These are phyloP conservation scores for Gaultheria prostrata DNA, from an alignment of 148 eudicot genomes.

Conservation along the genomic window DNA sequence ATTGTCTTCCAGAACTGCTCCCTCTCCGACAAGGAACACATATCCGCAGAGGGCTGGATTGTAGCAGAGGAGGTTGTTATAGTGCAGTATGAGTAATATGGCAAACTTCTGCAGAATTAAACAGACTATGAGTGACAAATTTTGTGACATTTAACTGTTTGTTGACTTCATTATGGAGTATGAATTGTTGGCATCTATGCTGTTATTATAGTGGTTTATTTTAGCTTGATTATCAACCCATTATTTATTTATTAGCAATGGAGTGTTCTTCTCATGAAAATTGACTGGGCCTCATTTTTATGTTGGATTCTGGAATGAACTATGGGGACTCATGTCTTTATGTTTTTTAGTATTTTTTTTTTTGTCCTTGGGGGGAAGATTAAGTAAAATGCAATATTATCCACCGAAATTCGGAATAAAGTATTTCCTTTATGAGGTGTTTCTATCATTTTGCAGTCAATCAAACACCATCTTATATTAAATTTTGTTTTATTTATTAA, in stretches of 20 bases:
- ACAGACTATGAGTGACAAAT: not conserved
- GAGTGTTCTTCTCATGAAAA: not conserved
- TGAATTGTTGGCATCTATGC: not conserved
- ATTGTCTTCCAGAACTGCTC: constrained; percentile 50
- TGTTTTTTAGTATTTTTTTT: no score
- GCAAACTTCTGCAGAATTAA: not conserved
- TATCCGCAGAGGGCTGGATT: constrained; percentile 47
- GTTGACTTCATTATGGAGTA: not conserved
- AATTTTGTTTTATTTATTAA: no score
- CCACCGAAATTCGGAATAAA: not conserved
- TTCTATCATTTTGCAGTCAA: not conserved
- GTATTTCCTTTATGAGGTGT: not conserved
- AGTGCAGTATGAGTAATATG: constrained; percentile 45
- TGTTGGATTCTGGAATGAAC: not conserved
- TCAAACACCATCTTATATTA: not conserved
- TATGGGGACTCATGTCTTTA: not conserved
- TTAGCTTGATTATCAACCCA: not conserved
- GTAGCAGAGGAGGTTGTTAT: constrained; percentile 61
- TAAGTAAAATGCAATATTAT: no score
- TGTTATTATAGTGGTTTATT: not conserved
- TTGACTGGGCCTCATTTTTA: not conserved
- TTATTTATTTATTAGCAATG: not conserved
- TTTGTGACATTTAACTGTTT: not conserved
- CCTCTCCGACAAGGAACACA: constrained; percentile 18
- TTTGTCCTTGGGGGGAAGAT: not conserved